Evolutionary conservation across 2,329 filamentous ascomycete genomes (phyloP).

Genomic region (Sporothrix curviconia): DNA sequence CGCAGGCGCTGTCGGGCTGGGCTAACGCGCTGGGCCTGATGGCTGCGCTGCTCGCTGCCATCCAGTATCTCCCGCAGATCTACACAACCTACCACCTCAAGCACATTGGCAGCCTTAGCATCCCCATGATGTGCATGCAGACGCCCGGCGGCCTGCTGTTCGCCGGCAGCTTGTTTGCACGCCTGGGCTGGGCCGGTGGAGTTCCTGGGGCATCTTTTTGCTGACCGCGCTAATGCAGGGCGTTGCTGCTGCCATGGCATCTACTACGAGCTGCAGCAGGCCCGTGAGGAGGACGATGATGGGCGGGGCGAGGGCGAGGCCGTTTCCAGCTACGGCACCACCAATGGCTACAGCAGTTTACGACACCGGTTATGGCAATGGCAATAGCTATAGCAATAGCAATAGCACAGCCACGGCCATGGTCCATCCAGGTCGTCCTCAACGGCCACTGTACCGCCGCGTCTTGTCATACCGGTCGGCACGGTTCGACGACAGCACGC

Average conservation of each 20-base stretch:
- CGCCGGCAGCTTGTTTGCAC: constrained; percentile 71
- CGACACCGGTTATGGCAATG: not conserved
- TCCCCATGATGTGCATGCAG: constrained; percentile 98
- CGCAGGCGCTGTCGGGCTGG: constrained; percentile 64
- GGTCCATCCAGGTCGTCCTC: too few species aligned
- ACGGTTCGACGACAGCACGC: constrained; percentile 44
- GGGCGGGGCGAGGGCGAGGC: not conserved
- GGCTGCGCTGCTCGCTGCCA: constrained; percentile 67
- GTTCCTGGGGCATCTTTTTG: constrained; percentile 87
- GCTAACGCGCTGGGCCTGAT: constrained; percentile 79
- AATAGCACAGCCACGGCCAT: constrained; percentile 21
- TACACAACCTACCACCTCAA: constrained; percentile 82
- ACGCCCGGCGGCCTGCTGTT: constrained; percentile 90
- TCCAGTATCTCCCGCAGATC: constrained; percentile 95
- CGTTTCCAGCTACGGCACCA: not conserved
- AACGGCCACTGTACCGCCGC: constrained; percentile 29
- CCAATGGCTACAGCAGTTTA: constrained; percentile 26
- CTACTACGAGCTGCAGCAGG: constrained; percentile 57
- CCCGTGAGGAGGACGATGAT: constrained; percentile 5
- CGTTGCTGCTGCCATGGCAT: constrained; percentile 74
- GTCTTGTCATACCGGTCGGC: constrained; percentile 36
- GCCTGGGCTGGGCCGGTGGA: constrained; percentile 85
- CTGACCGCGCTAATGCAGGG: constrained; percentile 84
- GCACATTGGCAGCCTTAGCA: constrained; percentile 83
- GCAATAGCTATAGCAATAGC: not conserved